Percentiles rank a stretch among this genome's conserved stretches.
phyloP scores from a whole-genome alignment of 805 yeast species.

The Candida ipomoeae region DNA sequence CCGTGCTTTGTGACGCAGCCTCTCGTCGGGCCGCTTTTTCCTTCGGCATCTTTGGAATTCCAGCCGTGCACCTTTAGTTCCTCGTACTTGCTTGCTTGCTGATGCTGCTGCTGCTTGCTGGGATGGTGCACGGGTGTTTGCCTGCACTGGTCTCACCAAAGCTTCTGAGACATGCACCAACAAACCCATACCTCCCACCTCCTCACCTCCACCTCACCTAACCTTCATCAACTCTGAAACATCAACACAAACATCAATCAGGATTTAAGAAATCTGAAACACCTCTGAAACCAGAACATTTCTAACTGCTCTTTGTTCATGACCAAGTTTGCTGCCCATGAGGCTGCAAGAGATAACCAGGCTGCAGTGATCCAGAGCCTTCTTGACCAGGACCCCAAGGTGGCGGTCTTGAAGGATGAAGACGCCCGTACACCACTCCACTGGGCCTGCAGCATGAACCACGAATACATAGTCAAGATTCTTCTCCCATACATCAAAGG shows the following conservation, averaged over 20 bases:
- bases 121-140: conserved; percentile 8
- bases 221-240: neutral
- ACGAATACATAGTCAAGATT: conserved; percentile 49
- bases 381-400: conserved; percentile 46
- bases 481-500: conserved; percentile 25
- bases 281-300: too few relatives aligned
- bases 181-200: neutral
- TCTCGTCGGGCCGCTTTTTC: too few relatives aligned
- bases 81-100: neutral
- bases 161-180: neutral
- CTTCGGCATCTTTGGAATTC: too few relatives aligned
- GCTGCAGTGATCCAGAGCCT: conserved; percentile 47
- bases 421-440: conserved; percentile 81
- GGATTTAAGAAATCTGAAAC: too few relatives aligned
- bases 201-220: too few relatives aligned
- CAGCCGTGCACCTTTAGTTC: too few relatives aligned
- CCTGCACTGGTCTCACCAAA: neutral
- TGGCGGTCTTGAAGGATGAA: conserved; percentile 49
- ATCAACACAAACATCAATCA: neutral
- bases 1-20: neutral
- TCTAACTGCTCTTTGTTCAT: neutral
- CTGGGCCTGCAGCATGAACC: conserved; percentile 77
- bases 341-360: conserved; percentile 65
- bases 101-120: too few relatives aligned
- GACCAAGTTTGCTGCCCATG: conserved; percentile 38